phyloP scores from a whole-genome alignment of 768 basidiomycete species.

The Gelatoporia subvermispora region DNA sequence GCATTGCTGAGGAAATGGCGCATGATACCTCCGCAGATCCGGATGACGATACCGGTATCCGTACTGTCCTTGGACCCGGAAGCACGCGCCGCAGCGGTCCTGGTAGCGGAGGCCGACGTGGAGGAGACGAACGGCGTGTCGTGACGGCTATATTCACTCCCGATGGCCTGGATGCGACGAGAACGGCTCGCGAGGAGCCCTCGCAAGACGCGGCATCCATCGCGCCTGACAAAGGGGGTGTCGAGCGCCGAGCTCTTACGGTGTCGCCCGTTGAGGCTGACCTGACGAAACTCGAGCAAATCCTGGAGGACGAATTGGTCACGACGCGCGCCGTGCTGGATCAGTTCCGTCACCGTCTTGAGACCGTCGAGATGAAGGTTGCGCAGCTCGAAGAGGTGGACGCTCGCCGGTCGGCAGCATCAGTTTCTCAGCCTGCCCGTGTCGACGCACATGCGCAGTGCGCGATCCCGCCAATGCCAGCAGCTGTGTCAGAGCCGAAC shows the following conservation, averaged over 20 bases:
- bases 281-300: slow-evolving; percentile 9
- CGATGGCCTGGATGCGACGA: background rate
- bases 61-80: slow-evolving; percentile 9
- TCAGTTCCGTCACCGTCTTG: slow-evolving; percentile 24
- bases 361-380: slow-evolving; percentile 25
- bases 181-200: too few species aligned
- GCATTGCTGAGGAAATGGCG: slow-evolving; percentile 11
- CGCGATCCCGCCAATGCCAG: background rate
- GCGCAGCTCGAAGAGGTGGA: slow-evolving; percentile 21
- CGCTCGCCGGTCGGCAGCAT: slow-evolving; percentile 8
- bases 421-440: background rate
- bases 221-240: background rate
- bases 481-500: background rate
- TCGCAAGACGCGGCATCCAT: background rate
- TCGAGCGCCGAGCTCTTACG: background rate
- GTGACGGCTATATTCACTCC: slow-evolving; percentile 29
- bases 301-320: slow-evolving; percentile 19
- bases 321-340: slow-evolving; percentile 23
- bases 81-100: slow-evolving; percentile 13
- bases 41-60: slow-evolving; percentile 5
- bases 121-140: slow-evolving; percentile 22
- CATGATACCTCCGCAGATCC: background rate
- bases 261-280: slow-evolving; percentile 3
- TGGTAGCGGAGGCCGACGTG: slow-evolving; percentile 12
- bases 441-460: background rate